Base-by-base conservation (phyloP, 805 yeast species). In the Candida ficus region DNA sequence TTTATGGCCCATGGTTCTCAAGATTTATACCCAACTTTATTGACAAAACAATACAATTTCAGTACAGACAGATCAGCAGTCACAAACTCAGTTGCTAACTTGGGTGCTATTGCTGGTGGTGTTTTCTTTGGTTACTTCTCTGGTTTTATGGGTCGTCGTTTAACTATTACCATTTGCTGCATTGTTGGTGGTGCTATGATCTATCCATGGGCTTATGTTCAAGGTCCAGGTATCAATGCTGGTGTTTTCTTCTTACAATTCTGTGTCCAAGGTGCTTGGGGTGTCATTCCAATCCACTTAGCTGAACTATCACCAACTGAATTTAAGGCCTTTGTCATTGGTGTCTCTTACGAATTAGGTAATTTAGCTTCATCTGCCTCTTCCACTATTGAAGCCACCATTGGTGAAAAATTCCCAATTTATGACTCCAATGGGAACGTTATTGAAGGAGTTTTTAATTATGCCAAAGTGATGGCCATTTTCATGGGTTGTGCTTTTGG, bases 251-350 rank as follows among this genome's bases (percentile, higher is more conserved):
- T 75, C 62, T 59, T 78, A 44, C 84, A 78, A 54, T 74, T 74
- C 54, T 75, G 71, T 44, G 83, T 80, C 38, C 83, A 78, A 61
- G 85, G 85, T 52, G 77, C 80, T 21, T 80, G 83, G 80, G 85
- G 85, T 50, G 78, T 77, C 30, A 66, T 74, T 39, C 85, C 85
- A 39, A 67, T 77, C 42, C 82, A 78, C 58, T 62, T 80, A 39
- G 66, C 78, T 4, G 84, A 78, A 58, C 64, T 80, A 46, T 69
- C 82, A 30, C 80, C 80, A 42, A 79, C 81, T 17, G 76, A 75
- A 44, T 77, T 73, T 62, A 68, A 80, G 58, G 69, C 85, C 8
- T 76, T 80, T 44, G 75, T 78, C 38, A 72, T 75, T 32, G 87
- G 87, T 56, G 69, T 71, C 25, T 67, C 82, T 18, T 80, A 80